Evolutionary conservation across 2,329 filamentous ascomycete genomes (phyloP), one percentile per base, ranked within the genome.

Genomic region (Xylariaceae sp.): DNA sequence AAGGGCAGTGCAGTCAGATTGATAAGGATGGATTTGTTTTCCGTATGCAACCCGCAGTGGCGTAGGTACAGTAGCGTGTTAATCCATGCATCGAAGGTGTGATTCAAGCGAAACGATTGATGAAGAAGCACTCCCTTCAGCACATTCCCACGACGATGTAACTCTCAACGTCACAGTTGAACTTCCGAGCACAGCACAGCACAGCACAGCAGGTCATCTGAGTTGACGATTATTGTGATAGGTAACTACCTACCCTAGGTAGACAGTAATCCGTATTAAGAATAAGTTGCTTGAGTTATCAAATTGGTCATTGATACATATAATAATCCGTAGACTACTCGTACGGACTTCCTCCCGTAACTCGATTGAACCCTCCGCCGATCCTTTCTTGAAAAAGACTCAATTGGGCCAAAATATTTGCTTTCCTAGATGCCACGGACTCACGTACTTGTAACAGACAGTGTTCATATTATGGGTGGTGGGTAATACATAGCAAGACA

Each of bases 251-350:
- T 30, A 30, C 5, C 37, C 37, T 42, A 42, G 11, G 37, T 42
- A 42, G 8, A 13, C 37, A 9, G 8, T 42, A 13, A 42, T 42
- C 8, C 9, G 11, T 42, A 42, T 42, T 42, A 42, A 42, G 8
- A 42, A 42, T 42, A 42, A 42, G 11, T 42, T 42, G 37, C 8
- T 42, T 42, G 37, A 42, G 37, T 42, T 9, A 42, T 42, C 37
- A 42, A 42, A 42, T 42, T 13, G 37, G 37, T 42, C 37, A 9
- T 9, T 42, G 23, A 42, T 42, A 42, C 37, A 42, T 42, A 42
- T 42, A 51, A 42, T 42, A 51, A 55, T 55, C 52, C 13, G 44
- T 53, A 51, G 53, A 23, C 13, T 37, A n/a, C 23, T 39, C 55
- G 10, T 39, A 39, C 11, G 8, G 11, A 10, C 11, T 42, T 10